Base-by-base conservation (phyloP, 2,329 filamentous ascomycete genomes). In the Xylaria hypoxylon region DNA sequence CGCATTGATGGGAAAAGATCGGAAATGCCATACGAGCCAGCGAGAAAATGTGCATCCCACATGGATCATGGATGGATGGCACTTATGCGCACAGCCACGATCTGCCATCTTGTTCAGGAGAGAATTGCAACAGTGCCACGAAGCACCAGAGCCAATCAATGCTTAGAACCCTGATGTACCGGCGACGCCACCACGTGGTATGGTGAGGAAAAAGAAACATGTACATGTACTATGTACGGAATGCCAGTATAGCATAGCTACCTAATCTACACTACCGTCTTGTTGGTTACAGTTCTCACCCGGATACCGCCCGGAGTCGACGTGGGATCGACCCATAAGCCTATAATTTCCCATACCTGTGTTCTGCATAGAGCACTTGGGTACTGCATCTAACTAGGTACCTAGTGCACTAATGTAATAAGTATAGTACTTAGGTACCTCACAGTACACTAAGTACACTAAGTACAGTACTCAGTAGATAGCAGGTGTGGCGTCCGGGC, bases 111-210 rank as follows among this genome's bases (percentile, higher is more conserved):
- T 22, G 22, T 44, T 35, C 19, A 15, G 45, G 45, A 35, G 31
- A 35, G 13, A 10, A 35, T 33, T 48, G 58, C 58, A 35, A 47
- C 44, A 45, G 52, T 40, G 52, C 45, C 47, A 58, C 53, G n/a
- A 38, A 53, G 26, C 35, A 24, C 17, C 7, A n/a, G 6, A 35
- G 19, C 62, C 55, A 64, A 64, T 59, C 62, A 40, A 24, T 6
- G n/a, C 31, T 15, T 38, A 2, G 8, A 10, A 31, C 11, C 24
- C 51, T 22, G 11, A 40, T 40, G 47, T 55, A 33, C 19, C 44
- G 55, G 44, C 22, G 44, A 38, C 60, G 50, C 56, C 61, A 67
- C 65, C 65, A 67, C 65, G 65, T 67, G 65, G 65, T 19, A 48
- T 28, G 17, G 38, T 51, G 35, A 28, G 40, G 61, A 44, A 38